Conservation (phyloP, 2,329 filamentous ascomycete species). For the Fusarium circinatum region DNA sequence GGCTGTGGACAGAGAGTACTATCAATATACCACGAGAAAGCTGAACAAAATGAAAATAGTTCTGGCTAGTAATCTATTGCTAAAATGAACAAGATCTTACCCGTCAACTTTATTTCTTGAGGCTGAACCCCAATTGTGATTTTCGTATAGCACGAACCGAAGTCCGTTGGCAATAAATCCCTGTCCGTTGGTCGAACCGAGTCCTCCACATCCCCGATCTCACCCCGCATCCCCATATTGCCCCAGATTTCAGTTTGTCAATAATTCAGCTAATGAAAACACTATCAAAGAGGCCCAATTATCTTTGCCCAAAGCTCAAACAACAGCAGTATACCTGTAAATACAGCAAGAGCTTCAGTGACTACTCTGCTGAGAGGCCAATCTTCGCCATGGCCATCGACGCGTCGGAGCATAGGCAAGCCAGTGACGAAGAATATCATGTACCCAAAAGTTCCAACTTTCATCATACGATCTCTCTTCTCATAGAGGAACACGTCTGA, state of each 20-base stretch:
- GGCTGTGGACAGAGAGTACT: too few relatives aligned
- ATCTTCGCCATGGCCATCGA: neutral
- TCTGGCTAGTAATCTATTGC: neutral
- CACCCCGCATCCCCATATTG: neutral
- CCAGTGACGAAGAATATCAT: neutral
- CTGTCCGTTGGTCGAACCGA: neutral
- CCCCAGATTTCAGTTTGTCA: neutral
- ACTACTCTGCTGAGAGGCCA: neutral
- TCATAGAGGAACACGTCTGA: slow-evolving; percentile 1
- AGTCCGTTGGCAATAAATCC: neutral
- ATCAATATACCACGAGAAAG: rapidly evolving
- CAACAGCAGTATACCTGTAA: neutral
- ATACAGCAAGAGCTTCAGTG: neutral
- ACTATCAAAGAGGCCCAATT: neutral
- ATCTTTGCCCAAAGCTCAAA: slow-evolving; percentile 13
- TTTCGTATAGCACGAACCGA: neutral
- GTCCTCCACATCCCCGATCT: neutral
- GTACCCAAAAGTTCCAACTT: slow-evolving; percentile 1
- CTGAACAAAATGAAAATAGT: too few relatives aligned
- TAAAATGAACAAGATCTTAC: neutral
- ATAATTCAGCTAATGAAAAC: neutral
- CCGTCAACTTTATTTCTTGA: neutral
- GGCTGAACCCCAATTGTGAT: neutral
- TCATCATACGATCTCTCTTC: slow-evolving; percentile 8
- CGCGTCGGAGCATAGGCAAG: neutral